Evolutionary conservation across 768 basidiomycete species (phyloP).

Genomic region (Kwoniella sp.): DNA sequence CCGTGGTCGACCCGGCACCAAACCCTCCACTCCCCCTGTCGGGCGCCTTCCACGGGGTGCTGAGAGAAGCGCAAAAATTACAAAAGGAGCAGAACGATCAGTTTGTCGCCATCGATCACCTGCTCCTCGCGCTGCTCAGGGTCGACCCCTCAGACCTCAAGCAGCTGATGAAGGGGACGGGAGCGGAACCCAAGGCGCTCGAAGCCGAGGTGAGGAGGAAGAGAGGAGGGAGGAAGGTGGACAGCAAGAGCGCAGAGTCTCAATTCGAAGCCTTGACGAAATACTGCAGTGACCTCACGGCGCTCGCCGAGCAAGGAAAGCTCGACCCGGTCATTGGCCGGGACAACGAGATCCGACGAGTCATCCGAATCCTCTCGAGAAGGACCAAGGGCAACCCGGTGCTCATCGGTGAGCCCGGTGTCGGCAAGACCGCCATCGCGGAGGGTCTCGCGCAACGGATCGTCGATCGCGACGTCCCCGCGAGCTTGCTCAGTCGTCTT

Average conservation of each 20-base stretch:
- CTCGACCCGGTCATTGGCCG: slow-evolving; percentile 53
- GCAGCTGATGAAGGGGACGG: slow-evolving; percentile 69
- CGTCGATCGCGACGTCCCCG: slow-evolving; percentile 72
- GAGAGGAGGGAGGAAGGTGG: slow-evolving; percentile 77
- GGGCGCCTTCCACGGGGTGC: slow-evolving; percentile 58
- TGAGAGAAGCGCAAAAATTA: slow-evolving; percentile 69
- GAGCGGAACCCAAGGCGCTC: slow-evolving; percentile 53
- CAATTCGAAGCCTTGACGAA: slow-evolving; percentile 90
- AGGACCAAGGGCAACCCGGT: slow-evolving; percentile 97
- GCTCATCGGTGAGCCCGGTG: slow-evolving; percentile 80
- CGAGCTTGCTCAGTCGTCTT: slow-evolving; percentile 44
- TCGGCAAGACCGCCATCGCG: slow-evolving; percentile 91
- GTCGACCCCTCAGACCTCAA: slow-evolving; percentile 57
- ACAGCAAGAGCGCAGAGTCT: slow-evolving; percentile 79
- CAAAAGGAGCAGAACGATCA: slow-evolving; percentile 75
- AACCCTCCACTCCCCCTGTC: slow-evolving; percentile 66
- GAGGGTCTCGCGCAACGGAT: slow-evolving; percentile 96
- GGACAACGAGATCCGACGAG: slow-evolving; percentile 84
- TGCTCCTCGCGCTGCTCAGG: slow-evolving; percentile 77
- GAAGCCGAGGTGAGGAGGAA: slow-evolving; percentile 47
- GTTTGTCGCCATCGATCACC: slow-evolving; percentile 88
- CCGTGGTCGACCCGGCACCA: slow-evolving; percentile 78
- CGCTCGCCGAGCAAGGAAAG: slow-evolving; percentile 51
- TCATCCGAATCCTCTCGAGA: slow-evolving; percentile 70
- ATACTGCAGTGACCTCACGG: slow-evolving; percentile 52